Base-by-base conservation (phyloP, 164 flowering plant genomes). In the Sedum album region DNA sequence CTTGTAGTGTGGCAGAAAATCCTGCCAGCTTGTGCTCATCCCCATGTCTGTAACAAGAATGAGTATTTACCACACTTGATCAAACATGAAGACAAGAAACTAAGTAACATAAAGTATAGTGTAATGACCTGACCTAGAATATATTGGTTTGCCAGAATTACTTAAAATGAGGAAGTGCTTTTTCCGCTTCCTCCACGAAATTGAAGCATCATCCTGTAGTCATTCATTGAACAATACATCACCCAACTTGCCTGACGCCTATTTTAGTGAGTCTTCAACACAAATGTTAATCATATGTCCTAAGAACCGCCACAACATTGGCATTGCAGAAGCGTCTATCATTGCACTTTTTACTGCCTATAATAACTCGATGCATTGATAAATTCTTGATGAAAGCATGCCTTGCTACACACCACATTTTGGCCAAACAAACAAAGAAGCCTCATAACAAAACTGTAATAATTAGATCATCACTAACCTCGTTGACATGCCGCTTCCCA, bases 1-100 rank as follows among this genome's bases (percentile, higher is more conserved):
- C 97, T 81, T 95, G 99, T 79, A 95, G 79, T 26, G 97, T 90
- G 55, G 97, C 99, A 63, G 99, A 88, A 80, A 95, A 95, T 44
- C 99, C 99, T 20, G 99, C 99, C 44, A 95, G 86, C 83, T 85
- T 92, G 75, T 90, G 90, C 64, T 90, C 97, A 79, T 95, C 99
- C 66, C 99, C 99, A 76, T 95, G 86, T 80, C 99, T 95, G 46
- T 33, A 13, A 66, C 13, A 51, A 65, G 57, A 31, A 39, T 69
- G 35, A 66, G 13, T 31, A 31, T 66, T 25, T 10, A 61, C 0
- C 30, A 69, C 31, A 66, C 25, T 5, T 53, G 13, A 67, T 0
- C 17, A 55, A 44, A 0, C 0, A 17, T 23, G 30, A 28, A 57
- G 28, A 11, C 1, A 35, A 35, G 38, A 35, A 57, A 5, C 28